Percentiles rank a stretch among this genome's conserved stretches.
phyloP scores from a whole-genome alignment of 495 filamentous ascomycete genomes.

The Usnea hakonensis region DNA sequence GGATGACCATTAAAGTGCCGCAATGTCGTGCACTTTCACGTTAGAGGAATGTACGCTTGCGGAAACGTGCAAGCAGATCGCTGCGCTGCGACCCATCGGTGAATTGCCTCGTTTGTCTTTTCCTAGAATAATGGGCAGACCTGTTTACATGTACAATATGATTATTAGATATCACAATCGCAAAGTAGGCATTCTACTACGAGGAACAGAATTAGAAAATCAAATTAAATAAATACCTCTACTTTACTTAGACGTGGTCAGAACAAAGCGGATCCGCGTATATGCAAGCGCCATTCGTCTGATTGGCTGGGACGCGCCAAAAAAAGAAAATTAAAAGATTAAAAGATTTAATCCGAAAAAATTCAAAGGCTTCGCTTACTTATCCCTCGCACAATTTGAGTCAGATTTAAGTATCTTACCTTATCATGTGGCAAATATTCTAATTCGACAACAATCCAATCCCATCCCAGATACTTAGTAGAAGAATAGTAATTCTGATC shows the following conservation, averaged over 20 bases:
- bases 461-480: too few species aligned
- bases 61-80: neutral
- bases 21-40: neutral
- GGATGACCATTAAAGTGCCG: neutral
- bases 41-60: conserved; percentile 7
- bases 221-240: too few species aligned
- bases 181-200: too few species aligned
- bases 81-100: neutral
- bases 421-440: neutral
- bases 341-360: too few species aligned
- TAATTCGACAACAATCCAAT: neutral
- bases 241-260: too few species aligned
- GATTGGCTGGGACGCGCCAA: neutral
- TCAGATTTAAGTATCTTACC: too few species aligned
- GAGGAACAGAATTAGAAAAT: too few species aligned
- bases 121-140: too few species aligned
- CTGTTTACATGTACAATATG: too few species aligned
- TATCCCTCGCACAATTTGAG: neutral
- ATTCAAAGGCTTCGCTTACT: too few species aligned
- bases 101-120: neutral
- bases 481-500: neutral
- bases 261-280: neutral
- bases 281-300: neutral
- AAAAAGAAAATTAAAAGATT: too few species aligned
- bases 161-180: neutral